Evolutionary conservation across 73 alveolate genomes (phyloP), one percentile per base, ranked within the genome.

Genomic region (Paramecium sexaurelia): DNA sequence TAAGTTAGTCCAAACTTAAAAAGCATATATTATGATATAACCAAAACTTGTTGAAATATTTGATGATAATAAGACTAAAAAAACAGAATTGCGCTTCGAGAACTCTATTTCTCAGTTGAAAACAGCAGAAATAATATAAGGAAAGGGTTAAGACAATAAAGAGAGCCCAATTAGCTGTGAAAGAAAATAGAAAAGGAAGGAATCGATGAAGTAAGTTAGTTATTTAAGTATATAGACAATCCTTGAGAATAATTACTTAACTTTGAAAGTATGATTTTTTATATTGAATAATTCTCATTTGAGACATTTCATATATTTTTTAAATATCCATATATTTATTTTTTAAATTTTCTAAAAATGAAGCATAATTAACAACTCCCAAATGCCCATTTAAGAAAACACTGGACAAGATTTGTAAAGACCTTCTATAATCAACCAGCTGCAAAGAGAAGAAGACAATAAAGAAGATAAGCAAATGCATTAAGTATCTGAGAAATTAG

Each of bases 351-450:
- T 51, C 67, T 45, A 91, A 82, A 37, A 91, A 84, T 78, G 88
- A 91, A 91, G 93, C 92, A 78, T 95, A 97, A 97, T 93, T 91
- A 96, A 91, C 95, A 89, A 91, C 94, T 97, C 56, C 99, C 98
- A 57, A 97, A 96, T 93, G 97, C 94, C 87, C 99, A 97, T 86
- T 93, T 97, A 86, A 88, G 98, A 55, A 96, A 96, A 94, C 98
- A 97, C 95, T 97, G 99, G 99, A 90, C 87, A 91, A 90, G 95
- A 78, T 94, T 94, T 94, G 99, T 97, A n/a, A 97, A 97, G 95
- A 95, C 99, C 78, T 97, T 97, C 98, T 97, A 92, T 96, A 93
- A 97, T 92, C 98, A 97, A 92, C 98, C 99, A 84, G 99, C 99
- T 56, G 90, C 97, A 61, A 97, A 97, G 96, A 87, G 92, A 87